These are phyloP conservation scores for Carex pumila DNA, from an alignment of 176 grass and related monocot species.

Conservation along the genomic window DNA sequence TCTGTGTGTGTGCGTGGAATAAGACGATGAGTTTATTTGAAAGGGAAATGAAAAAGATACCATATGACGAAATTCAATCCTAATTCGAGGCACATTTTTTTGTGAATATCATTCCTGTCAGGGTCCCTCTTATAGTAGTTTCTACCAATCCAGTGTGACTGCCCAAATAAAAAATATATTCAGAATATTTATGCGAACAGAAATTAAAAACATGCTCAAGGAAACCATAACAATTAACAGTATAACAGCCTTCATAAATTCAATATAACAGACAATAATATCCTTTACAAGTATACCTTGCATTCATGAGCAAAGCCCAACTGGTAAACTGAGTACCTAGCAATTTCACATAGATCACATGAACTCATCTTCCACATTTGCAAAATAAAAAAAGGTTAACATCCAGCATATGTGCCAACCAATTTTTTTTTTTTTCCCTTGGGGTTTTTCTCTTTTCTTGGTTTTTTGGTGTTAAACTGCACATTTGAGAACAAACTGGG, in stretches of 20 bases:
- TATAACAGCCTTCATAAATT: background rate
- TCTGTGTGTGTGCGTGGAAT: background rate
- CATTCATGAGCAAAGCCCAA: conserved; percentile 81
- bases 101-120: conserved; percentile 74
- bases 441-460: background rate
- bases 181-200: background rate
- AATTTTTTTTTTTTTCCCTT: background rate
- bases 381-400: conserved; percentile 6
- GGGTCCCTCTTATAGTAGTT: conserved; percentile 74
- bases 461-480: background rate
- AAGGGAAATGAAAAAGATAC: conserved; percentile 10
- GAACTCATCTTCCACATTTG: conserved; percentile 94
- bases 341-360: conserved; percentile 89
- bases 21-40: background rate
- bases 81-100: conserved; percentile 90
- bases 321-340: conserved; percentile 83
- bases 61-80: conserved; percentile 68
- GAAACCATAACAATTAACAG: background rate
- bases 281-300: conserved; percentile 38
- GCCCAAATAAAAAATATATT: conserved; percentile 12
- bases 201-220: background rate
- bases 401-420: background rate
- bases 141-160: conserved; percentile 90
- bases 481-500: background rate
- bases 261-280: background rate